Percentiles rank a stretch among this genome's conserved stretches.
Evolutionary conservation across 495 filamentous ascomycete species (phyloP).

Genomic region (Neurospora sp.): DNA sequence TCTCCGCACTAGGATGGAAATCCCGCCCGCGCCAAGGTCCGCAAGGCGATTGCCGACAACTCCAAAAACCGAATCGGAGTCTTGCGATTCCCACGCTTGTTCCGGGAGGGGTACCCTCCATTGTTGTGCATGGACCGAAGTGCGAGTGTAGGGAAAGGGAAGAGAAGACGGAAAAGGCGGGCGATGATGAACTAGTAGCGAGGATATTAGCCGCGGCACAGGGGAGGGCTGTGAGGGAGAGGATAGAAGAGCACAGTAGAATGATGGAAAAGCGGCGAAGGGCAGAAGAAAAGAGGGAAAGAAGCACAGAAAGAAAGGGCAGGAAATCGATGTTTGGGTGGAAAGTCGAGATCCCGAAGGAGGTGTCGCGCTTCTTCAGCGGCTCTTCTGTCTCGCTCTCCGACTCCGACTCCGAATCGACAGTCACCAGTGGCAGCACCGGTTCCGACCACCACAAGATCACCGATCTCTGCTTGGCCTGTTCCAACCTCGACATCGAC

Average conservation of each 20-base stretch:
- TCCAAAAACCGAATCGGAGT: neutral
- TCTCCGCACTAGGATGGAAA: neutral
- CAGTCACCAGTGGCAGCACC: neutral
- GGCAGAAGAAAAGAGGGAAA: neutral
- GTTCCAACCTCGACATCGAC: constrained; percentile 12
- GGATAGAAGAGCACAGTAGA: neutral
- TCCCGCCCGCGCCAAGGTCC: neutral
- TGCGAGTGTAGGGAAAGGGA: neutral
- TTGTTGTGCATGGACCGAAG: neutral
- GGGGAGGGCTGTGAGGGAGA: too few relatives aligned
- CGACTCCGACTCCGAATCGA: neutral
- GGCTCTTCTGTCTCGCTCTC: neutral
- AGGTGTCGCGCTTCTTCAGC: neutral
- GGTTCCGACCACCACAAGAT: neutral
- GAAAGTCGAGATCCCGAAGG: neutral
- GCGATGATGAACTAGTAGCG: neutral
- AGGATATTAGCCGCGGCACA: neutral
- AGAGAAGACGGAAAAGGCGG: neutral
- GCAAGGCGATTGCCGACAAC: neutral
- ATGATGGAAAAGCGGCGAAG: neutral
- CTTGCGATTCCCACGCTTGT: neutral
- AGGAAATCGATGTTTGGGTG: neutral
- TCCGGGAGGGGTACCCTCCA: neutral
- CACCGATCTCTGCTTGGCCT: constrained; percentile 12
- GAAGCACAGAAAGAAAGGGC: neutral